Conservation (phyloP, 495 filamentous ascomycete genomes). For the Thermothielavioides terrestris region DNA sequence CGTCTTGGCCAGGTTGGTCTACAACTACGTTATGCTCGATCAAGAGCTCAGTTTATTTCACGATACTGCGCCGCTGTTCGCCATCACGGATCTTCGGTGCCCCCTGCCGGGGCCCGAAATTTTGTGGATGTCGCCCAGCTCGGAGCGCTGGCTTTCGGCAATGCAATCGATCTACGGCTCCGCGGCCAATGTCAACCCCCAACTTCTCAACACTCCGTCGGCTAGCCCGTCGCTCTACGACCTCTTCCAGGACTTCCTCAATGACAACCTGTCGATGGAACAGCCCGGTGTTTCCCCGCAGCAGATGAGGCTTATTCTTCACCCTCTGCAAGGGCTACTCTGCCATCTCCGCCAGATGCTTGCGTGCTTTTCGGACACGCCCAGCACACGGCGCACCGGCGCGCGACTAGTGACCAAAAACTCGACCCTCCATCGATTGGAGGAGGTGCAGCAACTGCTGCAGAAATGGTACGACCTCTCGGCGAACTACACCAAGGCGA, state of each 20-base stretch:
- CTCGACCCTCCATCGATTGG: slow-evolving; percentile 43
- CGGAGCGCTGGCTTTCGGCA: slow-evolving; percentile 40
- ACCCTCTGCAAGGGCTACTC: slow-evolving; percentile 44
- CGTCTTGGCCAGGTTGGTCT: slow-evolving; percentile 41
- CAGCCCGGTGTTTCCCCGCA: slow-evolving; percentile 34
- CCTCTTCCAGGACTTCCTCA: slow-evolving; percentile 48
- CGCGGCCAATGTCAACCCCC: slow-evolving; percentile 28
- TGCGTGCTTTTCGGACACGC: slow-evolving; percentile 35
- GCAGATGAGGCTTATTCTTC: slow-evolving; percentile 43
- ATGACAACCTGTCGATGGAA: slow-evolving; percentile 32
- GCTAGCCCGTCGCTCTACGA: slow-evolving; percentile 45
- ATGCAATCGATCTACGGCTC: slow-evolving; percentile 42
- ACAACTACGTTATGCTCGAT: slow-evolving; percentile 60
- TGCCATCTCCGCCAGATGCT: slow-evolving; percentile 42
- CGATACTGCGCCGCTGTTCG: slow-evolving; percentile 48
- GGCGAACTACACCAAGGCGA: slow-evolving; percentile 23
- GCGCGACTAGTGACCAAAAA: slow-evolving; percentile 36
- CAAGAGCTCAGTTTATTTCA: slow-evolving; percentile 57
- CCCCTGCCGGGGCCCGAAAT: slow-evolving; percentile 49
- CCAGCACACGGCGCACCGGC: slow-evolving; percentile 24
- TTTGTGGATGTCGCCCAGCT: slow-evolving; percentile 40
- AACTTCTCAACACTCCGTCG: slow-evolving; percentile 32
- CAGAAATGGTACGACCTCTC: slow-evolving; percentile 51
- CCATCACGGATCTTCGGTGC: slow-evolving; percentile 48
- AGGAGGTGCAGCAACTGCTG: slow-evolving; percentile 48